Base-by-base conservation (phyloP, 176 grass and related monocot genomes). In the Cenchrus fungigraminus region DNA sequence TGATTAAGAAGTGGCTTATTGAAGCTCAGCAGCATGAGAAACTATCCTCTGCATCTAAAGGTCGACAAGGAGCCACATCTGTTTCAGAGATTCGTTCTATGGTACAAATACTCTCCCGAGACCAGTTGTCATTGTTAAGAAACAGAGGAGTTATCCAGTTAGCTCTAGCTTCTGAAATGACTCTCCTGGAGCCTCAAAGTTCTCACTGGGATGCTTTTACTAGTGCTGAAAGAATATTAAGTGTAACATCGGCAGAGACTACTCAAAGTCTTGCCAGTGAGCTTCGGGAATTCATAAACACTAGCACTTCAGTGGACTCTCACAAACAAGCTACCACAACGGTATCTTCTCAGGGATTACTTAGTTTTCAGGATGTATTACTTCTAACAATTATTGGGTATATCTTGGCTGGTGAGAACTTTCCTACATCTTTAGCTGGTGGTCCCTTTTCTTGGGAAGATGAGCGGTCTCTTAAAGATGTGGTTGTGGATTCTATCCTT, bases 401-500 rank as follows among this genome's bases (percentile, higher is more conserved):
- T 92, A 92, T 98, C 74, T 90, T 98, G 76, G 93, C 93, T 15
- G 93, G 97, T 58, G 97, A 98, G 84, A 95, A 89, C 73, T 96
- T 98, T 76, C 93, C 93, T 81, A 95, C 93, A 80, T 94, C 91
- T 47, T 74, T 92, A 52, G 91, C 93, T 77, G 92, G 85, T 74
- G 88, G 93, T 60, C 97, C 93, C 16, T 98, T 96, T 61, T 96
- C 97, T 57, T 98, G 97, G 97, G 93, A 98, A 96, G 97, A 96
- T 65, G 97, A 98, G 79, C 91, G 85, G 59, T 91, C 86, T 55
- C 89, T 98, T 56, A 96, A 98, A 84, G 97, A 98, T 88, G 90
- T 94, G 61, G 62, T 98, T 53, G 93, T 98, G 54, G 93, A 99
- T 73, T 94, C 93, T 59, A 90, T 99, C 71, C 83, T 94, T 78